phyloP scores from a whole-genome alignment of 2,329 filamentous ascomycete species.

The Epicoccum nigrum region DNA sequence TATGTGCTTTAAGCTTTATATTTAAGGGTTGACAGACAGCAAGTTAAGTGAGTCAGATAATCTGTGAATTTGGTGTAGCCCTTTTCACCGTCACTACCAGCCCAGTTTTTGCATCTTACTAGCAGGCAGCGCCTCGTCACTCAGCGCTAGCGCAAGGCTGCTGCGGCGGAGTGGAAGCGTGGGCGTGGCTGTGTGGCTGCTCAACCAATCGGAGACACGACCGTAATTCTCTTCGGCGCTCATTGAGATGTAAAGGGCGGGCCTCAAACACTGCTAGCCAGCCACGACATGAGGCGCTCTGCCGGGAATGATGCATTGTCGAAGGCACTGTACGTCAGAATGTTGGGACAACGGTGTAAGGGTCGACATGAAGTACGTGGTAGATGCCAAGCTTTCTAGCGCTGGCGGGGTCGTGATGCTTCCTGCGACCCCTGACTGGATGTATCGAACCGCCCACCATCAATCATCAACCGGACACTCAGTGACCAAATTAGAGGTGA shows the following conservation, averaged over 20 bases:
- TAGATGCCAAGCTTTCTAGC: not conserved
- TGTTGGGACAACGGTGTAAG: not conserved
- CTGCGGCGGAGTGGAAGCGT: not conserved
- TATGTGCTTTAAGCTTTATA: not conserved
- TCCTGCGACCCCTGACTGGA: too few relatives aligned
- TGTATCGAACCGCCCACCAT: too few relatives aligned
- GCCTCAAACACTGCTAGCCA: not conserved
- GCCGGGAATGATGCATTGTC: not conserved
- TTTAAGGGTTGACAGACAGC: not conserved
- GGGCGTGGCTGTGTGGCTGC: constrained; percentile 1
- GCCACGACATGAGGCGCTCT: not conserved
- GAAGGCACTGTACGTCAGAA: not conserved
- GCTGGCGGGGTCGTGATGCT: not conserved
- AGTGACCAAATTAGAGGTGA: too few relatives aligned
- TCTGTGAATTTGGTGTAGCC: not conserved
- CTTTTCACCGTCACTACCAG: not conserved
- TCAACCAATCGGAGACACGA: not conserved
- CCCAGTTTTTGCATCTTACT: not conserved
- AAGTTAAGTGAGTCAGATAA: constrained; percentile 1
- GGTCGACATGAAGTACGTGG: not conserved
- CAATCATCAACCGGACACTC: too few relatives aligned
- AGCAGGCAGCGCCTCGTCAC: not conserved
- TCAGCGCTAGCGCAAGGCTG: constrained; percentile 10
- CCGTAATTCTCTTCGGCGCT: not conserved
- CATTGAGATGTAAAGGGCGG: constrained; percentile 2